A percentile compares a stretch with the other conserved stretches of the same genome.
Evolutionary conservation across 345 rosid genomes (phyloP).

Genomic region (Populus nigra): DNA sequence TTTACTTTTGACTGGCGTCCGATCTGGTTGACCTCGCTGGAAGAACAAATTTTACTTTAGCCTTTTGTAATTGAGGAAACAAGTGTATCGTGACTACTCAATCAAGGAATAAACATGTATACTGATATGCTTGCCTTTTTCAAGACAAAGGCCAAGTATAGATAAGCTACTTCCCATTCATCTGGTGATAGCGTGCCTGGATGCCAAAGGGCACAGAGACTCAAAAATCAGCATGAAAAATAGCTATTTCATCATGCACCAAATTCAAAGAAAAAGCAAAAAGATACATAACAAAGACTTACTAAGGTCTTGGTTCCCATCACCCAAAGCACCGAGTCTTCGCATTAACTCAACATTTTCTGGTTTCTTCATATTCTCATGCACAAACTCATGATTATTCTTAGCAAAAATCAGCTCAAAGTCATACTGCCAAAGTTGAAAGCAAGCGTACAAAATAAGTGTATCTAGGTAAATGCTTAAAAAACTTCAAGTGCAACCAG

Average conservation of each 20-base stretch:
- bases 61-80: not conserved
- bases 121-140: constrained; percentile 56
- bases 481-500: not conserved
- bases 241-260: not conserved
- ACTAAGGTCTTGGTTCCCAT: constrained; percentile 90
- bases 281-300: constrained; percentile 21
- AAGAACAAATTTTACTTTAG: not conserved
- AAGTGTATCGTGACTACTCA: no score
- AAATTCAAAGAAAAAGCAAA: not conserved
- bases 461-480: not conserved
- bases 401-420: constrained; percentile 86
- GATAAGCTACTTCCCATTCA: constrained; percentile 94
- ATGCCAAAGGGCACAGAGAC: constrained; percentile 2
- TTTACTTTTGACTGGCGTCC: constrained; percentile 39
- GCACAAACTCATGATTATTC: constrained; percentile 89
- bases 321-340: constrained; percentile 94
- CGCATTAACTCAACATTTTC: constrained; percentile 81
- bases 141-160: constrained; percentile 79
- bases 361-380: constrained; percentile 70
- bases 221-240: not conserved
- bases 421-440: constrained; percentile 57
- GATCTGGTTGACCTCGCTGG: constrained; percentile 78
- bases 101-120: not conserved
- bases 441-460: not conserved
- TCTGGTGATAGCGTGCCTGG: constrained; percentile 84